Base-by-base conservation (phyloP, 345 rosid species). In the Melastoma malabathricum region DNA sequence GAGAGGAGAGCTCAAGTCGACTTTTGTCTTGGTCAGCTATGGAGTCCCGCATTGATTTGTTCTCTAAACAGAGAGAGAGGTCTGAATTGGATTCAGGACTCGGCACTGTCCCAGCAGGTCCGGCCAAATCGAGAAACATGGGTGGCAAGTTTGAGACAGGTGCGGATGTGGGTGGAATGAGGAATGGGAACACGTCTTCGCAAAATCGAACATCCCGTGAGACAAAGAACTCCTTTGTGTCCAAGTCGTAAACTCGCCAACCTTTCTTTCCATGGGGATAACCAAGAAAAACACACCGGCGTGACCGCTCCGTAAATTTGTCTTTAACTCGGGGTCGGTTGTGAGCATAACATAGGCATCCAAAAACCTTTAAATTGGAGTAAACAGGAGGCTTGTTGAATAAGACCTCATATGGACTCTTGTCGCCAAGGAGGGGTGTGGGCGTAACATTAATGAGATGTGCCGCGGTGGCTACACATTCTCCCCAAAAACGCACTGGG, bases 371-470 rank as follows among this genome's bases (percentile, higher is more conserved):
- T 3, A 22, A 18, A 43, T 54, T 47, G 5, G 20, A 15, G 18
- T 48, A 22, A 0, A 8, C 8, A 23, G 44, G 44, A 15, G 12
- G 19, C 13, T 54, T 54, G 31, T 12, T 1, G 15, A 5, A 19
- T 4, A 54, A 1, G 13, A 56, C 9, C 0, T 56, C 51, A 45
- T 10, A 22, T 0, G 9, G 3, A 23, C 16, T 56, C 18, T 44
- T 44, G 25, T 56, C 18, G 0, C n/a, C 18, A 15, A 56, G 0
- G 1, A 45, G 2, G 15, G 51, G 51, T 18, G 43, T 41, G 3
- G 29, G 59, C 23, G 18, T 3, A 10, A 16, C 5, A 6, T 56
- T 56, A 19, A 56, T 56, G 15, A 56, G 51, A 46, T 56, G 44
- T 14, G 13, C 34, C 6, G 17, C 18, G 31, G 3, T 56, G 3